Evolutionary conservation across 1,139 yeast species (phyloP), one percentile per base, ranked within the genome.

Genomic region (Trichomonascaceae sp.): DNA sequence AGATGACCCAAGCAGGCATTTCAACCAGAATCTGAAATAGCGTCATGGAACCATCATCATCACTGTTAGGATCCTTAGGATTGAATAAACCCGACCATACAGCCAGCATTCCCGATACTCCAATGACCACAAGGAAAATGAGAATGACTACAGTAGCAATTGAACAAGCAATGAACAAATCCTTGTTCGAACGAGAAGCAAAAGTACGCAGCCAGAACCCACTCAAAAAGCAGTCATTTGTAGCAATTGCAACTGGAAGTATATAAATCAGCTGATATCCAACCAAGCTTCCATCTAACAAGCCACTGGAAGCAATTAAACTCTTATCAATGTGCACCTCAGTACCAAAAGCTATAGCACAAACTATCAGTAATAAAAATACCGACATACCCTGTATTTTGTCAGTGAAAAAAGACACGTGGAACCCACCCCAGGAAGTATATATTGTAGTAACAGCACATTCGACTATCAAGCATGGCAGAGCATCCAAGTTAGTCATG

Each of bases 181-280:
- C 96, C 63, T 76, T 82, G 69, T 89, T 82, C 10, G 90, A 74
- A 59, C 82, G 81, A 15, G 96, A 85, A 3, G 98, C 96, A 74
- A 91, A 91, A 0, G 98, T 87, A 66, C 98, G 78, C 60, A 91
- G 74, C 98, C 98, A 91, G 68, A 90, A 90, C 0, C 96, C 96
- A 39, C 96, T 82, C 79, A 91, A 75, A 69, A 91, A 90, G 65
- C 91, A 83, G 66, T 89, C 96, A 64, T 91, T 91, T 45, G 97
- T 87, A 52, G 89, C 79, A 66, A 91, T 85, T 30, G 97, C 97
- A 47, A 91, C 85, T 10, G 86, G 80, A 58, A 91, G 74, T 60
- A 91, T 90, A 69, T 89, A 91, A 45, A 90, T 71, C 61, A 91
- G 77, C 75, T 90, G 95, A 95, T 96, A 90, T 15, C 96, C 96